Base-by-base conservation (phyloP, 768 basidiomycete species). In the Gelatoporia subvermispora region DNA sequence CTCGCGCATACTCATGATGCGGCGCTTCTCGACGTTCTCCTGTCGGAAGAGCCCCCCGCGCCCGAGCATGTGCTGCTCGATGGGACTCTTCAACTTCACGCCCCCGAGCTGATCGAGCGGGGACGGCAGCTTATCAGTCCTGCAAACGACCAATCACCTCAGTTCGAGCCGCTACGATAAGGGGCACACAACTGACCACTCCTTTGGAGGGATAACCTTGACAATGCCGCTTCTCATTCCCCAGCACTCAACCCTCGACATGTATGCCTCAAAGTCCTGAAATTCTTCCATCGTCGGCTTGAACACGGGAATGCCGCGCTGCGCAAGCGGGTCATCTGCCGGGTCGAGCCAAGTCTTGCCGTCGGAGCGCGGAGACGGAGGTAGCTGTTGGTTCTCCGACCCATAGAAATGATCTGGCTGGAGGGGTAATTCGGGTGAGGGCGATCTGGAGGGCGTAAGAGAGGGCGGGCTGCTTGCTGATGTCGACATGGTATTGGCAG, bases 221-320 rank as follows among this genome's bases (percentile, higher is more conserved):
- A 94, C 86, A 54, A 98, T 95, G 20, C 96, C 96, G 55, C 91
- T 93, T 49, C 75, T 75, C 62, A 75, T 78, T 1, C 96, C 96
- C 91, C 96, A 99, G 51, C 81, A 78, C 63, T 94, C 92, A 39
- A 98, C 77, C 51, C 69, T 80, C 54, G 79, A 84, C 78, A 96
- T 85, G 65, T 91, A 98, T 10, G 63, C 84, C 61, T 99, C 95
- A 65, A 97, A 98, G 67, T 93, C 89, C 52, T 73, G 65, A 58
- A 96, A 96, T 59, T 98, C 92, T 43, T 85, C 84, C 81, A 94
- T 86, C 2, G 87, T 82, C 8, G 96, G 96, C 63, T 82, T 87
- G 77, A 99, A 99, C 10, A 99, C 93, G 4, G 95, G 96, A 40
- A 98, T 95, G 34, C 95, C 96, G 42, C 88, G 85, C 58, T 84